Evolutionary conservation across 345 rosid genomes (phyloP).

Genomic region (Alliaria petiolata): DNA sequence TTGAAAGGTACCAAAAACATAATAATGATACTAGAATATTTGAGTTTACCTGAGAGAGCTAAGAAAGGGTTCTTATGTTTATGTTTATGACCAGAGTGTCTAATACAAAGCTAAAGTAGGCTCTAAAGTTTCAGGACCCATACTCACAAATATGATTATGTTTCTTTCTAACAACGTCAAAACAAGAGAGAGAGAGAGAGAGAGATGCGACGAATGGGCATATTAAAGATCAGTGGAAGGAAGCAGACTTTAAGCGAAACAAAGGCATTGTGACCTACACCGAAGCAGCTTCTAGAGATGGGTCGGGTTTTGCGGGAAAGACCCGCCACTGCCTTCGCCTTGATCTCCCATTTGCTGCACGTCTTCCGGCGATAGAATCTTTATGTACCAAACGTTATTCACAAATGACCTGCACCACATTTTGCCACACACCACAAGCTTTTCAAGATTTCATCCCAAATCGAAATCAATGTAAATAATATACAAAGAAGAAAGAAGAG

Average conservation of each 20-base stretch:
- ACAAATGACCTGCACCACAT: slow-evolving; percentile 53
- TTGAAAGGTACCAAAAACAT: neutral
- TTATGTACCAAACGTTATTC: slow-evolving; percentile 64
- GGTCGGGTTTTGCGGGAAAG: slow-evolving; percentile 34
- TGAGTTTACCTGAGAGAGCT: neutral
- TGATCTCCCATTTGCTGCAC: slow-evolving; percentile 58
- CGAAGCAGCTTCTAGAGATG: slow-evolving; percentile 17
- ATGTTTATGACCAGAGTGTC: slow-evolving; percentile 21
- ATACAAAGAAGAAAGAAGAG: neutral
- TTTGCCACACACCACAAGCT: neutral
- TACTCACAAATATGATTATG: slow-evolving; percentile 30
- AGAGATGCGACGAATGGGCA: slow-evolving; percentile 6
- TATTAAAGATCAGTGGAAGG: slow-evolving; percentile 10
- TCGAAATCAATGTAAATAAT: neutral
- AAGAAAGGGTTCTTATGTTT: slow-evolving; percentile 11
- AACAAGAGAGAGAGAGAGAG: neutral
- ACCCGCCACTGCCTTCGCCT: slow-evolving; percentile 35
- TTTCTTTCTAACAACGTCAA: slow-evolving; percentile 20
- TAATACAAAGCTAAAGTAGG: slow-evolving; percentile 26
- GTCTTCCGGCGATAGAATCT: slow-evolving; percentile 66
- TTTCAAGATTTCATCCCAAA: neutral
- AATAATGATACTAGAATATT: neutral
- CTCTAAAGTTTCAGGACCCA: slow-evolving; percentile 27
- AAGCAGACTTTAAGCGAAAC: neutral
- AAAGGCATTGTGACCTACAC: neutral